These are phyloP conservation scores for Dacryopinax primogenitus DNA, from an alignment of 768 basidiomycete genomes.

Conservation along the genomic window DNA sequence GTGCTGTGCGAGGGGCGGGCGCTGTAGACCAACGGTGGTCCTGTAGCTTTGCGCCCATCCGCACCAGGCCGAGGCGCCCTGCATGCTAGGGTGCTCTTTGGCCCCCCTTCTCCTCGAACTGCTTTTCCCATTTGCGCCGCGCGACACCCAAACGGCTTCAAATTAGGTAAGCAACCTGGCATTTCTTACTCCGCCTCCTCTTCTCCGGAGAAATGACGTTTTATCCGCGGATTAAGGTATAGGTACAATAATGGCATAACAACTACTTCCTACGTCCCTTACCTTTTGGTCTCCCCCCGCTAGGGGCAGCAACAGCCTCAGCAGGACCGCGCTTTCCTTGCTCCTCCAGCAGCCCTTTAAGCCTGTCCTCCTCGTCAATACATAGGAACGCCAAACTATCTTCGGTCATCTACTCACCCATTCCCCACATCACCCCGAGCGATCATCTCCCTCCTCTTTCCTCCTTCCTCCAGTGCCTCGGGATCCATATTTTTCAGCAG, in stretches of 20 bases:
- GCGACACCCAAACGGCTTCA: not conserved
- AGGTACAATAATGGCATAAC: not conserved
- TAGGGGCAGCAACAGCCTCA: not conserved
- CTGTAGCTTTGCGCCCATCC: not conserved
- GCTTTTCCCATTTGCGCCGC: not conserved
- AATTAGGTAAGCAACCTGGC: not conserved
- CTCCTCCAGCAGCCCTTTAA: not conserved
- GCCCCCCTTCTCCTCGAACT: no score
- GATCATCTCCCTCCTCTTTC: not conserved
- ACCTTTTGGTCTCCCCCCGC: not conserved
- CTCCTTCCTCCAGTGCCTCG: not conserved
- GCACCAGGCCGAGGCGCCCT: no score
- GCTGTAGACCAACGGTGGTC: not conserved
- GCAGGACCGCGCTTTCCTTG: not conserved
- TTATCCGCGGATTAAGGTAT: no score
- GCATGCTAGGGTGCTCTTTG: not conserved
- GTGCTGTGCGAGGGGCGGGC: slow-evolving; percentile 4
- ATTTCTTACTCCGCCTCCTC: not conserved
- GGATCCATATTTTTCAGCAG: slow-evolving; percentile 1
- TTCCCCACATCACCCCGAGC: not conserved
- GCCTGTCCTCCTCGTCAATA: slow-evolving; percentile 6
- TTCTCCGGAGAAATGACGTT: not conserved
- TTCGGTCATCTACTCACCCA: not conserved
- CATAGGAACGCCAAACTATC: not conserved
- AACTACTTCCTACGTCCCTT: not conserved